Evolutionary conservation across 805 yeast genomes (phyloP), one percentile per base, ranked within the genome.

Genomic region (Saccharomycopsis sp.): DNA sequence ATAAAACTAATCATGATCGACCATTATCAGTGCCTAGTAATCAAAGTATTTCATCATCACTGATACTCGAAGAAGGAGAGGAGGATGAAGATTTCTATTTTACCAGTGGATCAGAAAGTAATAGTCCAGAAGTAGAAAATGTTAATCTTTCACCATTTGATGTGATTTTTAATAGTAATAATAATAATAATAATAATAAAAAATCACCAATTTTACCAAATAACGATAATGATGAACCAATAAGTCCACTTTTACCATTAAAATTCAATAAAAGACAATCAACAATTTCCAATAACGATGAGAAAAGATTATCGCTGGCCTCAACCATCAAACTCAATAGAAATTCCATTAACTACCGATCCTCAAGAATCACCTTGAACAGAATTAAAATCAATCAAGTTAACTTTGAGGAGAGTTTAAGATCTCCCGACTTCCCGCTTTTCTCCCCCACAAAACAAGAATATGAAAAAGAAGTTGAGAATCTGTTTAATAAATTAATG

Each of bases 381-480:
- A 25, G 25, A 12, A 36, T 41, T 20, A 25, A 34, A 17, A 29
- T 35, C 12, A 29, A 28, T 31, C 31, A 5, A 14, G n/a, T 10
- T 10, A 26, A 13, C n/a, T 15, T 13, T 27, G 36, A 28, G 6
- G 34, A 15, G 6, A 10, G 17, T 10, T 18, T 31, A 10, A 21
- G 21, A 12, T 37, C 45, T 5, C 48, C 43, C 19, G 45, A 42
- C 17, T 41, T 45, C 19, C 23, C 45, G 4, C 32, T 45, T n/a
- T 45, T 45, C 25, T 42, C 46, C 4, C 49, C 49, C 4, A 43
- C 43, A 15, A 45, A 31, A 30, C 28, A 35, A 4, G 30, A 23
- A 20, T 39, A 34, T 21, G 26, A 21, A 9, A 34, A 31, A 30
- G 20, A 23, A 32, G 40, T 30, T 21, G 21, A 21, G 5, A 27